Evolutionary conservation across 441 rosid genomes (phyloP), one percentile per base, ranked within the genome.

Genomic region (Erysimum pusillum): DNA sequence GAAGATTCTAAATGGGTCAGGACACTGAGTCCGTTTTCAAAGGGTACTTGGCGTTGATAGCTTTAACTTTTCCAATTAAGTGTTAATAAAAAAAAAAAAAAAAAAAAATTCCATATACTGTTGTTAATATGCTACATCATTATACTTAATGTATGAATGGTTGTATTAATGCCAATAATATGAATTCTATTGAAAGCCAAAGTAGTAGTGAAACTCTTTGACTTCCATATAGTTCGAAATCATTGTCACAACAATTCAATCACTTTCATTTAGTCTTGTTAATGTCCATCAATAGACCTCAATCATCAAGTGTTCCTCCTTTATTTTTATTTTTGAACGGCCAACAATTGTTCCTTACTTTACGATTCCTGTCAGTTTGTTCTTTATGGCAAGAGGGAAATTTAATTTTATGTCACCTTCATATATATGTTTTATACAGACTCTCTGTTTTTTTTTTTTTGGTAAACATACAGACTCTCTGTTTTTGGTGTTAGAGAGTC

Each of bases 191-290:
- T 1, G 14, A 68, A 53, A 68, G 39, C 14, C 25, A 59, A 59
- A 71, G 46, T 48, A 20, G 11, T 59, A 46, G 59, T 71, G 48
- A 46, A 45, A 22, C 35, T 34, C 28, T 60, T 36, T 71, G 67
- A 71, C 67, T 71, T 71, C 39, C 38, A 48, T 71, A 60, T 60
- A 22, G 60, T 71, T 35, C n/a, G 22, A 45, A 58, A 58, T 70
- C 25, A 11, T 35, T 59, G 66, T 71, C 67, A 36, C 48, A 46
- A 59, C 45, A 59, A 71, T 20, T 71, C 36, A 5, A 59, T 59
- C 58, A 34, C 49, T 59, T 35, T 59, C 67, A 60, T 35, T 60
- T 46, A 60, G 75, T 71, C 67, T 46, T 59, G 66, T 71, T 44
- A 32, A 45, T 59, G 67, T 46, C 58, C 25, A 60, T 61, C 75